phyloP scores from a whole-genome alignment of 139 green algal genomes.

The Parachlorella kessleri region DNA sequence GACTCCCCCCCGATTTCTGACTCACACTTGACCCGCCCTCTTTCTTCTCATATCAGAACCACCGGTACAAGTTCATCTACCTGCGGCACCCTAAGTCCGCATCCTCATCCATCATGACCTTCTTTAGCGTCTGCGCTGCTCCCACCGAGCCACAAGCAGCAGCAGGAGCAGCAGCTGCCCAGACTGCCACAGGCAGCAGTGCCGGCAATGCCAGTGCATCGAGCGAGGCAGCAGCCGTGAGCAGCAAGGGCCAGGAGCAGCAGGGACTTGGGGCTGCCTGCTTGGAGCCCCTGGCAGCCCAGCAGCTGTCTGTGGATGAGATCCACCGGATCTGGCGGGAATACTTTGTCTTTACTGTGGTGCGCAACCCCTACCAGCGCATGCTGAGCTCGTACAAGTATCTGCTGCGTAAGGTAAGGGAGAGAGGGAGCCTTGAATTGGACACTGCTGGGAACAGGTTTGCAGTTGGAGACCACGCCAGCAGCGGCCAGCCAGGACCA shows the following conservation, averaged over 20 bases:
- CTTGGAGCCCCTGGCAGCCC: background rate
- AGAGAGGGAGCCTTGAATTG: too few relatives aligned
- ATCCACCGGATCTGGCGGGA: conserved; percentile 3
- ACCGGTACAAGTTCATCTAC: conserved; percentile 21
- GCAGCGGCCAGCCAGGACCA: background rate
- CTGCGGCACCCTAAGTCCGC: conserved; percentile 20
- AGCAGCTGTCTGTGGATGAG: background rate
- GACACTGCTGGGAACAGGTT: too few relatives aligned
- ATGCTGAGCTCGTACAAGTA: conserved; percentile 9
- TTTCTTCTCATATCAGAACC: background rate
- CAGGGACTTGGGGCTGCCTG: background rate
- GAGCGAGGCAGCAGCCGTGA: background rate
- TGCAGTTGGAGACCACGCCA: background rate
- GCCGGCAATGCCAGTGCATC: background rate
- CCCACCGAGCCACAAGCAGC: background rate
- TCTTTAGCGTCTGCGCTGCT: background rate
- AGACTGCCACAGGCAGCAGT: background rate
- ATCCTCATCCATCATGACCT: conserved; percentile 1
- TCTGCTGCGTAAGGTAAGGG: background rate
- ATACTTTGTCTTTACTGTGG: conserved; percentile 33
- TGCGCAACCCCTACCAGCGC: conserved; percentile 24
- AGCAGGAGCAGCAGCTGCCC: too few relatives aligned
- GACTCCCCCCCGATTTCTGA: too few relatives aligned
- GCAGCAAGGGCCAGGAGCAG: background rate
- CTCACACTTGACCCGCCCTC: background rate